Evolutionary conservation across 192 early-diverging fungal species (phyloP).

Genomic region (Allomyces arbusculus): DNA sequence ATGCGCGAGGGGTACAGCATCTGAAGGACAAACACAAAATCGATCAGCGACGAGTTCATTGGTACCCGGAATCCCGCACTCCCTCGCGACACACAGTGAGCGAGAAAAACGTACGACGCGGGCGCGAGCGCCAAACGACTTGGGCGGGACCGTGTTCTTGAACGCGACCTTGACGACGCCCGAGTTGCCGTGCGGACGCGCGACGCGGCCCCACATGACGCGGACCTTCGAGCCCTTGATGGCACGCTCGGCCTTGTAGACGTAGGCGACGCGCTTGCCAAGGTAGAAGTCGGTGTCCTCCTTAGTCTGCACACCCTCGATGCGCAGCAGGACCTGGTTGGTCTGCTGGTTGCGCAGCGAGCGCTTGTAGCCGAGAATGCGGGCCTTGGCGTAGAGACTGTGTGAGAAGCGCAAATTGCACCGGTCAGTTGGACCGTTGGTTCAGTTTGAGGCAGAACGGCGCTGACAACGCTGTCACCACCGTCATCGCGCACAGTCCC

Average conservation of each 20-base stretch:
- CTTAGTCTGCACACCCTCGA: slow-evolving; percentile 79
- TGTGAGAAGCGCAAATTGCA: too few relatives aligned
- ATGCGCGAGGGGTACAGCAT: slow-evolving; percentile 91
- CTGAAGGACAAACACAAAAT: slow-evolving; percentile 18
- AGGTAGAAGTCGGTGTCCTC: slow-evolving; percentile 90
- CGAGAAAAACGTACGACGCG: slow-evolving; percentile 53
- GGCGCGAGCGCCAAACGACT: slow-evolving; percentile 75
- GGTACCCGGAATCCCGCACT: not conserved
- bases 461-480: too few relatives aligned
- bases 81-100: not conserved
- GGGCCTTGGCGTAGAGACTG: slow-evolving; percentile 96
- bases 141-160: slow-evolving; percentile 88
- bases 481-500: too few relatives aligned
- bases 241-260: slow-evolving; percentile 79
- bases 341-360: slow-evolving; percentile 77
- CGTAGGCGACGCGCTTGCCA: slow-evolving; percentile 94
- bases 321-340: slow-evolving; percentile 74
- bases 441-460: too few relatives aligned
- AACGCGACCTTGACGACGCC: slow-evolving; percentile 95
- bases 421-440: too few relatives aligned
- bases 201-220: slow-evolving; percentile 93
- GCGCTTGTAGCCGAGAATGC: slow-evolving; percentile 87
- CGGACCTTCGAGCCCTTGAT: slow-evolving; percentile 84
- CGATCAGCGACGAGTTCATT: not conserved
- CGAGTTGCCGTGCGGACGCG: slow-evolving; percentile 85